Evolutionary conservation across 106 monocot species (phyloP), one percentile per base, ranked within the genome.

Genomic region (Agapanthus africanus): DNA sequence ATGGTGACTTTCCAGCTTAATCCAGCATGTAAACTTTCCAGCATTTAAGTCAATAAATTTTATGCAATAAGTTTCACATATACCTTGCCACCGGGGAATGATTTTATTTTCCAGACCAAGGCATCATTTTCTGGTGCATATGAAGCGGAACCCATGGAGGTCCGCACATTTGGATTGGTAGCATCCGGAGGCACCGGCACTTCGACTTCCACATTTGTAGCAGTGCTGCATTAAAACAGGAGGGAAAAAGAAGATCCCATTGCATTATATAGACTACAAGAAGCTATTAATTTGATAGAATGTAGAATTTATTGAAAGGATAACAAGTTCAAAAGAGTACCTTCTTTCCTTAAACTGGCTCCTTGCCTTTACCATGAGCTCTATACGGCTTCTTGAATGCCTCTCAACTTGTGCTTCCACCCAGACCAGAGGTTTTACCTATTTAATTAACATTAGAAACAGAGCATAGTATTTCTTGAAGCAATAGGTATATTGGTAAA

Each of bases 301-400:
- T n/a, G 6, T 41, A 13, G 13, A 41, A 13, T 6, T 41, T 13
- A 41, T 41, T 41, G 13, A 41, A n/a, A n/a, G n/a, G n/a, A n/a
- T n/a, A n/a, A n/a, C n/a, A 41, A 41, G 40, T 6, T 41, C 40
- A 5, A 65, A 37, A 46, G 23, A 52, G 36, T 54, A 90, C 94
- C 94, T 94, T 73, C 94, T 74, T 73, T 94, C 94, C 72, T 94
- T 94, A 65, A 90, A 94, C 73, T 94, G 94, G 77, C 94, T 94
- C 71, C 90, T 84, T 54, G 94, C 90, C 66, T 90, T 94, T 0
- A 94, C 85, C 79, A 77, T 83, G 35, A 94, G 35, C 69, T 94
- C 94, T 57, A 94, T 83, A 46, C 94, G 87, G 61, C 94, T 94
- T 80, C 94, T 90, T 42, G 94, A 94, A 61, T 94, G 90, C 73